Percentiles rank a stretch among this genome's conserved stretches.
Evolutionary conservation across 345 rosid species (phyloP).

Genomic region (Eucalyptus polybractea): DNA sequence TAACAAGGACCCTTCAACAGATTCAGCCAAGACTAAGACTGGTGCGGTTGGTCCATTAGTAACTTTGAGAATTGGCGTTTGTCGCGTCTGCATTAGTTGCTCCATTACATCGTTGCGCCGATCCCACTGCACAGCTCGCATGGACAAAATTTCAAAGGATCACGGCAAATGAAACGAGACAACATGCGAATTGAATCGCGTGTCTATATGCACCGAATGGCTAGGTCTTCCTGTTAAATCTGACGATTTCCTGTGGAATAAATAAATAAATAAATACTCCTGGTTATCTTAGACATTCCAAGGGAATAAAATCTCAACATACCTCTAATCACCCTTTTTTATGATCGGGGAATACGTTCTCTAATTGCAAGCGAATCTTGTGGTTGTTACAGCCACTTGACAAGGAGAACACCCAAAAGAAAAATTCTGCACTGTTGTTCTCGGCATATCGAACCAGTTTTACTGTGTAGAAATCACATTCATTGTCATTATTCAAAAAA

Average conservation of each 20-base stretch:
- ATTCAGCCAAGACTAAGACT: background rate
- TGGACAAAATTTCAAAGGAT: background rate
- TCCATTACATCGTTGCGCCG: background rate
- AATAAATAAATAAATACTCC: background rate
- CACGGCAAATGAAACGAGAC: background rate
- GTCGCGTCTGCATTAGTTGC: background rate
- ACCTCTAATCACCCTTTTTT: background rate
- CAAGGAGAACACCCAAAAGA: background rate
- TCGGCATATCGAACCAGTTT: background rate
- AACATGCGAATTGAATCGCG: background rate
- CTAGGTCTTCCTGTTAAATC: background rate
- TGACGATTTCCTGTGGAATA: background rate
- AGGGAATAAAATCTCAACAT: background rate
- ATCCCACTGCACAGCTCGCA: background rate
- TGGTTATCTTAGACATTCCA: background rate
- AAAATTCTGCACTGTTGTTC: background rate
- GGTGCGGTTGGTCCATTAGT: background rate
- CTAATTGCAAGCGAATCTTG: background rate
- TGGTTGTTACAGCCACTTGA: background rate
- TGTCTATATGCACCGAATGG: background rate
- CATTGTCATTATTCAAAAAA: background rate
- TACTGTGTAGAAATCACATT: background rate
- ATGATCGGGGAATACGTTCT: background rate
- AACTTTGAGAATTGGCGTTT: background rate
- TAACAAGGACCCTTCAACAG: background rate